Base-by-base conservation (phyloP, 352 stramenopile species). In the Phytopythium mirpurense region DNA sequence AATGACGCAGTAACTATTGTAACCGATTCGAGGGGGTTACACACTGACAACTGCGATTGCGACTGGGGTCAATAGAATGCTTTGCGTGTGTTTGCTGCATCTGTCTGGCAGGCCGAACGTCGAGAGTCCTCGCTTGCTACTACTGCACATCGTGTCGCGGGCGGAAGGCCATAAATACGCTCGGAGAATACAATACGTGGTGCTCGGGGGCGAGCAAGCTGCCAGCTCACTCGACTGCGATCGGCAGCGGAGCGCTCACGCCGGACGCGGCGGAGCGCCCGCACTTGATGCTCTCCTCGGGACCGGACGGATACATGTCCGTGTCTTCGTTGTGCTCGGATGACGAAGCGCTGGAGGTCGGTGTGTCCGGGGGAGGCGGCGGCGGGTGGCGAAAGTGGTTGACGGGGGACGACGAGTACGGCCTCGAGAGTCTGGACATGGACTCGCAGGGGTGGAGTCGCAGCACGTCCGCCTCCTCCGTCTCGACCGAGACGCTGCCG, bases 341-440 rank as follows among this genome's bases (percentile, higher is more conserved):
- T 8, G 62, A 80, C n/a, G 56, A 51, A 0, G 60, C 68, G 26
- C 63, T 78, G 36, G 62, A 72, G 24, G 64, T 70, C 26, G 68
- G 66, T 8, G 68, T 53, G 45, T 56, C 38, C 3, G 59, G 48
- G 9, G 53, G 60, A 5, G 62, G 64, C n/a, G 75, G 71, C 23
- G 72, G 75, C 12, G 70, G 60, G 19, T 81, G 69, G 32, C 75
- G 69, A 35, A 86, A 87, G 50, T 89, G 78, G 57, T 86, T 82
- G 51, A 85, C 57, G 0, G 78, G 78, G 11, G 75, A 89, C 38
- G 75, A 78, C 48, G 70, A 66, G 45, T 86, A 86, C 15, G 75
- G 78, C 58, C 62, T 66, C 8, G 77, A 69, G 24, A 75, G 68
- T 12, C 60, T 60, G 21, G 69, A 71, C 21, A 85, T 58, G 12